Base-by-base conservation (phyloP, 768 basidiomycete species). In the Cyclocybe aegerita region DNA sequence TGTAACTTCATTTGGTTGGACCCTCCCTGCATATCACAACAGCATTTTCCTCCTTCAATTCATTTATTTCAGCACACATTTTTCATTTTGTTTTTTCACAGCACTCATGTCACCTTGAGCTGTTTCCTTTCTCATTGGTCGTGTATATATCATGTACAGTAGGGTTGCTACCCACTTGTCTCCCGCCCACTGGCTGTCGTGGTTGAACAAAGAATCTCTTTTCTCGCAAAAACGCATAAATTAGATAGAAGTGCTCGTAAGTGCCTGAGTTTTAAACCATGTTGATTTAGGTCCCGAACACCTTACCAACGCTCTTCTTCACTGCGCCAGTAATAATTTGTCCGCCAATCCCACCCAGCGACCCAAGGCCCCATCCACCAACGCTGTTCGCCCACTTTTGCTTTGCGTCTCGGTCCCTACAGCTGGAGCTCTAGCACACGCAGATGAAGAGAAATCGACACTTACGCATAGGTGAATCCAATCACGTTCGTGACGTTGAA, bases 401-500 rank as follows among this genome's bases (percentile, higher is more conserved):
- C 67, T 97, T 97, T 23, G 96, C 91, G 60, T 98, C 96, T 43
- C 94, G 85, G 64, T 96, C 93, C 41, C 88, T 89, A 60, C 11
- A 62, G 36, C 14, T 31, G 3, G 5, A 5, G 48, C 43, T 67
- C 23, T 63, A 53, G 15, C 11, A 46, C 46, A 23, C 39, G 49
- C 30, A 23, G 16, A 49, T 42, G 36, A 44, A n/a, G 9, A 33
- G 11, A 47, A 32, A 46, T 45, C 35, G 14, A 49, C 15, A 75
- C 86, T 62, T 67, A 91, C 91, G 89, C 91, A 63, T 93, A 98
- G 43, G 94, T 97, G 73, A 98, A 98, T 9, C 96, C 96, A 46
- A 98, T 75, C n/a, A 87, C 90, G 58, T 98, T 98, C 7, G 92
- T 93, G 45, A 93, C 63, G 67, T 99, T 98, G 81, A 99, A 98